These are phyloP conservation scores for Eryngium alpinum DNA, from an alignment of 140 eudicot genomes.

Conservation along the genomic window DNA sequence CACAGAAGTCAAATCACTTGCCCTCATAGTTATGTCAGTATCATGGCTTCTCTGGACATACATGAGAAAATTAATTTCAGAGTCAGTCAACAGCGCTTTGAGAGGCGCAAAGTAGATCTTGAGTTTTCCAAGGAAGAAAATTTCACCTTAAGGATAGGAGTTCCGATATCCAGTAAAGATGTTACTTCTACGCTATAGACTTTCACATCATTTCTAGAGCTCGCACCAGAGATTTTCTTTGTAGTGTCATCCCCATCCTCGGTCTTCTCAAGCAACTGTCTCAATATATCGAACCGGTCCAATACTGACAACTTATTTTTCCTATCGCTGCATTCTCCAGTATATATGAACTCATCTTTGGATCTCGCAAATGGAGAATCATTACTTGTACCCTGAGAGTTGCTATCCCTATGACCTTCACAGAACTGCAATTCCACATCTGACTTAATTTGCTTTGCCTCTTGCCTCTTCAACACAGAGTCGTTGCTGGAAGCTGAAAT, in stretches of 20 bases:
- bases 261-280: constrained; percentile 19
- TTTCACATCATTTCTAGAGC: constrained; percentile 6
- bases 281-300: constrained; percentile 26
- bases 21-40: constrained; percentile 1
- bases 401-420: constrained; percentile 16
- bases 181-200: neutral
- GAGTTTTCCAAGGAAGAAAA: constrained; percentile 17
- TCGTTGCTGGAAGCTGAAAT: constrained; percentile 13
- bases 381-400: constrained; percentile 11
- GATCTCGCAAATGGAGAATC: constrained; percentile 18
- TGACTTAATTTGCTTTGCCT: constrained; percentile 3
- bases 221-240: constrained; percentile 9
- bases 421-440: constrained; percentile 12
- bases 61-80: constrained; percentile 18
- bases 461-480: neutral
- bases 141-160: constrained; percentile 44
- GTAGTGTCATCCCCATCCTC: neutral
- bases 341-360: neutral
- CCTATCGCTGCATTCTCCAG: constrained; percentile 9
- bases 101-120: constrained; percentile 18
- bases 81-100: constrained; percentile 32
- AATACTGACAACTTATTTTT: constrained; percentile 12
- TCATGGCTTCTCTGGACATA: constrained; percentile 1
- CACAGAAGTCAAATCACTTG: neutral
- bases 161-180: neutral